Evolutionary conservation across 208 protist species (phyloP), one percentile per base, ranked within the genome.

Genomic region (Borovskyia barvae): DNA sequence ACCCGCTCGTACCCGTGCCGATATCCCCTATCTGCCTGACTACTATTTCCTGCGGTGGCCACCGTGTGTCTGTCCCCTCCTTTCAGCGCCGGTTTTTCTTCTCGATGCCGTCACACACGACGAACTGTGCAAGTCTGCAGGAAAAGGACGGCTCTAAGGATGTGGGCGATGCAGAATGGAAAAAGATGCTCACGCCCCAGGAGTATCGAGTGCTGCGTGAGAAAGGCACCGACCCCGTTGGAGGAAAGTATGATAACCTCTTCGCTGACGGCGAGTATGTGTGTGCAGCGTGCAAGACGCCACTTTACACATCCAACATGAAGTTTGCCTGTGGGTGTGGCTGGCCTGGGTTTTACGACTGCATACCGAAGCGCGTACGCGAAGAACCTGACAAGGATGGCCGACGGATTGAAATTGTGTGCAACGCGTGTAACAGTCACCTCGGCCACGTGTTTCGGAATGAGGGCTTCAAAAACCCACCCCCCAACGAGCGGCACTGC

Each of bases 401-500:
- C 6, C 69, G 73, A 2, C 78, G 94, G 2, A 76, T 59, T 1
- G 94, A 98, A 50, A 97, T 98, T 75, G 45, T 97, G 49, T 98
- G 94, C 66, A 90, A 88, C 47, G 76, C 82, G 25, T 98, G 94
- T 72, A 92, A 90, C 50, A 73, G 90, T 15, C 94, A 98, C 69
- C 79, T 98, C 19, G 94, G 94, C 0, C 94, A 98, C 63, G 72
- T 97, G 5, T 98, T 98, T 58, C 78, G 89, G 24, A 78, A 77
- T 5, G 94, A 98, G 67, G 75, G 85, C 19, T 94, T 95, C 58
- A 64, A 29, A 15, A 91, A 92, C 48, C 90, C 94, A 1, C 80
- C 83, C 29, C 84, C 88, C n/a, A 96, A 97, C 55, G 80, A 95
- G 72, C 80, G 94, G 19, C 90, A 96, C 68, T 96, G 90, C 68